phyloP scores from a whole-genome alignment of 73 alveolate species.

The Stentor coeruleus region DNA sequence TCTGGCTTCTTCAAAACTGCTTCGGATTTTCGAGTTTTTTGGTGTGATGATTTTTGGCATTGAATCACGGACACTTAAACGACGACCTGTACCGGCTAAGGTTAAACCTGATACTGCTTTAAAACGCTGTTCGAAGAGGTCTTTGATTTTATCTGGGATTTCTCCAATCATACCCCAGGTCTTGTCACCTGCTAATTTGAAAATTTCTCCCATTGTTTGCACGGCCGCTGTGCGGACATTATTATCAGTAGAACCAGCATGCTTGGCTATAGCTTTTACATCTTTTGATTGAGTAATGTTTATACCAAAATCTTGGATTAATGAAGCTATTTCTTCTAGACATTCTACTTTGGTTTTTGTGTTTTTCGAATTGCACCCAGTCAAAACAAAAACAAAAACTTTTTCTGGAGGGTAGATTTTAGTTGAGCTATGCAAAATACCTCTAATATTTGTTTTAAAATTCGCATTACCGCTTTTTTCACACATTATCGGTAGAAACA shows the following conservation, averaged over 20 bases:
- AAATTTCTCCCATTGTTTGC: constrained; percentile 38
- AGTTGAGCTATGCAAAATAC: constrained; percentile 26
- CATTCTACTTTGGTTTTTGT: constrained; percentile 43
- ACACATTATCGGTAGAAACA: constrained; percentile 27
- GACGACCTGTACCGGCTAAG: background rate
- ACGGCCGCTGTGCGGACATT: constrained; percentile 41
- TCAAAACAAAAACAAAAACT: constrained; percentile 17
- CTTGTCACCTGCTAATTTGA: constrained; percentile 34
- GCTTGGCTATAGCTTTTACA: constrained; percentile 27
- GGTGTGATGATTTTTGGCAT: too few relatives aligned
- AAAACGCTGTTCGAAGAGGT: constrained; percentile 38
- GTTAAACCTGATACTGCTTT: constrained; percentile 13
- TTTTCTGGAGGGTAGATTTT: constrained; percentile 31
- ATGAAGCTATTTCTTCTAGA: constrained; percentile 42
- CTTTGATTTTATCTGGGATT: constrained; percentile 44
- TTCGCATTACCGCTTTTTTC: constrained; percentile 46
- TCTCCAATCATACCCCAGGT: constrained; percentile 44
- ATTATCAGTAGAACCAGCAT: constrained; percentile 37
- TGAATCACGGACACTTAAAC: too few relatives aligned
- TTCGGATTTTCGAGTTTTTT: too few relatives aligned
- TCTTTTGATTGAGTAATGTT: background rate
- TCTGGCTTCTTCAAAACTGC: too few relatives aligned
- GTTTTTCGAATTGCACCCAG: constrained; percentile 34
- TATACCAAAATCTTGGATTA: background rate
- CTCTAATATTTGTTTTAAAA: constrained; percentile 36